A percentile compares a stretch with the other conserved stretches of the same genome.
Conservation (phyloP, 257 asterid genomes). For the Buddleja alternifolia region DNA sequence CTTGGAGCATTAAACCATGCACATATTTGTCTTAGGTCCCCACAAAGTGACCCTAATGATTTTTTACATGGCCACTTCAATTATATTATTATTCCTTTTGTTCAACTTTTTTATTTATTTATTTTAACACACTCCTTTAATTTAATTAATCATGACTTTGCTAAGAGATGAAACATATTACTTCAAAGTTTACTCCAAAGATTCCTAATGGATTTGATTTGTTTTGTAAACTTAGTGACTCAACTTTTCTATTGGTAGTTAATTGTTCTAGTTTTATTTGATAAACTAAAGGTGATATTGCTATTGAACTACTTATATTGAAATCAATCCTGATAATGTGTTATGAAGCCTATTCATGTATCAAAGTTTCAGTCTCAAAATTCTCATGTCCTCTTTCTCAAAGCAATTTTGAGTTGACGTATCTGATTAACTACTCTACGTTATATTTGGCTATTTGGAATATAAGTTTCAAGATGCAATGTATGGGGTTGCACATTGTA, state of each 20-base stretch:
- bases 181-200: not conserved
- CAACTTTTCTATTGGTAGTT: not conserved
- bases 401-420: too few relatives aligned
- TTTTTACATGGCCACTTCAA: conserved; percentile 30
- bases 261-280: not conserved
- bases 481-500: too few relatives aligned
- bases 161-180: not conserved
- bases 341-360: too few relatives aligned
- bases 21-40: conserved; percentile 29
- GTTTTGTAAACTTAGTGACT: not conserved
- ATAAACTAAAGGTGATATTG: not conserved
- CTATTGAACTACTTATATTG: too few relatives aligned
- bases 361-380: too few relatives aligned
- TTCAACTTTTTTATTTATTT: not conserved
- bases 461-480: too few relatives aligned
- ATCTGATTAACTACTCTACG: too few relatives aligned
- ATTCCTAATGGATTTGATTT: not conserved
- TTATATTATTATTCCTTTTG: conserved; percentile 20
- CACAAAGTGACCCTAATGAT: conserved; percentile 42
- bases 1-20: conserved; percentile 24
- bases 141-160: conserved; percentile 1
- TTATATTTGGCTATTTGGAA: too few relatives aligned
- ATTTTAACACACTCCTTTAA: not conserved
- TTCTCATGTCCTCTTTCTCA: too few relatives aligned
- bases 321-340: too few relatives aligned